Conservation (phyloP, 345 rosid genomes). For the Eucalyptus paniculata region DNA sequence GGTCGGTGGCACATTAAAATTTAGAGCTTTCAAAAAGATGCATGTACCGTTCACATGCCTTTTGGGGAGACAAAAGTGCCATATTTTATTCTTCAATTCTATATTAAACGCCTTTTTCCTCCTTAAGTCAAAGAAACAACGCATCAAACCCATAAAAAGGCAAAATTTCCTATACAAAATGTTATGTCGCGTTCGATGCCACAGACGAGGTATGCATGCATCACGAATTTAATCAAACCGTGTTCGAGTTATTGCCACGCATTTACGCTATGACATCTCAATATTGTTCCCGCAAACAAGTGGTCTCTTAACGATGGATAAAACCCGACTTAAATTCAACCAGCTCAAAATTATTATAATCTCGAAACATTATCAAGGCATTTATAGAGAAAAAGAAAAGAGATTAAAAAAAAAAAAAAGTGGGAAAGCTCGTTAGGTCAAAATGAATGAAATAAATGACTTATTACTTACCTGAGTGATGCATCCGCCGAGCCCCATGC, state of each 20-base stretch:
- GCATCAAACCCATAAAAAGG: not conserved
- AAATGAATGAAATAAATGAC: not conserved
- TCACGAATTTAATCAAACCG: rapidly evolving
- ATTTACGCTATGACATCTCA: not conserved
- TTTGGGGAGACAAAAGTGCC: not conserved
- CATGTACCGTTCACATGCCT: not conserved
- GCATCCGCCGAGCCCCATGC: conserved; percentile 72
- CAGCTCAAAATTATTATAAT: not conserved
- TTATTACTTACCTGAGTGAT: conserved; percentile 25
- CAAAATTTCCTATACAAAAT: not conserved
- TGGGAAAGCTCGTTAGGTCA: not conserved
- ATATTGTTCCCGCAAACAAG: not conserved
- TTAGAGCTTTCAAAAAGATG: not conserved
- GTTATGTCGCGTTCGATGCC: not conserved
- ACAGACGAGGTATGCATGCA: not conserved
- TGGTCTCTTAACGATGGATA: not conserved
- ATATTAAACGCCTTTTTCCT: not conserved
- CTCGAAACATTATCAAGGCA: not conserved
- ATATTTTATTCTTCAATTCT: not conserved
- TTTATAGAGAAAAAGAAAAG: not conserved
- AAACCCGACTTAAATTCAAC: not conserved
- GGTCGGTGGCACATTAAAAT: not conserved
- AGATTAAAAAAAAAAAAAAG: not conserved
- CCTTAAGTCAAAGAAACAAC: not conserved
- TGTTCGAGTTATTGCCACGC: not conserved